These are phyloP conservation scores for Globisporangium carolinianum DNA, from an alignment of 352 stramenopile species.

Conservation along the genomic window DNA sequence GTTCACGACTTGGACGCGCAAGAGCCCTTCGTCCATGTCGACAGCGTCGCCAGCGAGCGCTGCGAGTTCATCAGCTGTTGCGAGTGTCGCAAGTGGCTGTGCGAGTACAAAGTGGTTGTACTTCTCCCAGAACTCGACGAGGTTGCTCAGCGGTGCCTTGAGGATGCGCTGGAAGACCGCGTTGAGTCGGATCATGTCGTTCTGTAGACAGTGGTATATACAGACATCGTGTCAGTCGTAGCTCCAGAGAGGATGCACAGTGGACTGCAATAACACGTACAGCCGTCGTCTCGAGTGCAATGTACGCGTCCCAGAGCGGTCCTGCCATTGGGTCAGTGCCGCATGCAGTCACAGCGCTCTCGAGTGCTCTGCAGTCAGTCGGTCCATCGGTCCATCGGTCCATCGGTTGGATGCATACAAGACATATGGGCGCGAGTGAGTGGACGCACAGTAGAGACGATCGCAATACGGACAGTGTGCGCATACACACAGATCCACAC, in stretches of 20 bases:
- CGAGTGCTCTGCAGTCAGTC: conserved; percentile 32
- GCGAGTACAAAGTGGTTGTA: conserved; percentile 82
- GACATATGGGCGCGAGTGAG: neutral
- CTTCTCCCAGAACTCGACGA: conserved; percentile 82
- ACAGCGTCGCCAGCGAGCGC: conserved; percentile 38
- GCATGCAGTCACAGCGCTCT: conserved; percentile 48
- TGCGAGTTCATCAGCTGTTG: conserved; percentile 55
- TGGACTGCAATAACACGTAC: conserved; percentile 19
- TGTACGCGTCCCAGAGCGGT: conserved; percentile 73
- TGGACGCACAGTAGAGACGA: neutral
- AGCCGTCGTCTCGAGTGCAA: conserved; percentile 71
- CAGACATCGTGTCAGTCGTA: neutral
- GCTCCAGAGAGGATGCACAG: neutral
- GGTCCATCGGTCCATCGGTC: conserved; percentile 1
- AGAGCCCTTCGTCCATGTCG: conserved; percentile 65
- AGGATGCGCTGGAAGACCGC: conserved; percentile 79
- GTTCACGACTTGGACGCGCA: conserved; percentile 82
- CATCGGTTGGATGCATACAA: no score
- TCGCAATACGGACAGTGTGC: neutral
- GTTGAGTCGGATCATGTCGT: conserved; percentile 76
- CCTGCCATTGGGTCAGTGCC: conserved; percentile 59
- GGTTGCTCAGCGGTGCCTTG: conserved; percentile 58
- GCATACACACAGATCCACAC: neutral
- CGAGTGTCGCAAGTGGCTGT: conserved; percentile 55
- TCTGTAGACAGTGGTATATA: conserved; percentile 25